phyloP scores from a whole-genome alignment of 2,329 filamentous ascomycete species.

The Clarireedia homoeocarpa region DNA sequence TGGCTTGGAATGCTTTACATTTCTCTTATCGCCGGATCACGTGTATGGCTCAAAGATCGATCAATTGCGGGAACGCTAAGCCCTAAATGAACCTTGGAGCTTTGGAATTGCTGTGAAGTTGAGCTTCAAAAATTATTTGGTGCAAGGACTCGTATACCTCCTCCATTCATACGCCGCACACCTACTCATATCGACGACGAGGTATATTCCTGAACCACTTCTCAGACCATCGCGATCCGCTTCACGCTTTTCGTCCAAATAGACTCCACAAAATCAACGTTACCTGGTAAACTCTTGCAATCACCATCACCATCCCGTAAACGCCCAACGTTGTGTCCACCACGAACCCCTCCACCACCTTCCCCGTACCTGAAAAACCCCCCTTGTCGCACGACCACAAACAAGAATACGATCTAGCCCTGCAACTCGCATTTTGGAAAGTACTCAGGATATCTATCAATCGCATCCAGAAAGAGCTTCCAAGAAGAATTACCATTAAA shows the following conservation, averaged over 20 bases:
- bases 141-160: too few species aligned
- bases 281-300: too few species aligned
- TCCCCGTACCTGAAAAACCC: not conserved
- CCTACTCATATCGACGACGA: too few species aligned
- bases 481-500: too few species aligned
- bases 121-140: not conserved
- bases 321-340: constrained; percentile 1
- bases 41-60: not conserved
- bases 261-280: too few species aligned
- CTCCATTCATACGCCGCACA: too few species aligned
- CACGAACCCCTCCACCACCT: not conserved
- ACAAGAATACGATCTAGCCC: not conserved
- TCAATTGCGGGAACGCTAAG: not conserved
- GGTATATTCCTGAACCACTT: not conserved
- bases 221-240: not conserved
- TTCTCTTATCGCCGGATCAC: too few species aligned
- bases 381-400: not conserved
- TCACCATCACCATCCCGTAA: not conserved
- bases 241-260: too few species aligned
- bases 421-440: not conserved
- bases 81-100: not conserved
- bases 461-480: not conserved
- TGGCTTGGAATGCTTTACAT: too few species aligned
- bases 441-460: not conserved
- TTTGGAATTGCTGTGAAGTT: not conserved